Evolutionary conservation across 495 filamentous ascomycete species (phyloP), one percentile per base, ranked within the genome.

Genomic region (Penicillium simplicissimum): DNA sequence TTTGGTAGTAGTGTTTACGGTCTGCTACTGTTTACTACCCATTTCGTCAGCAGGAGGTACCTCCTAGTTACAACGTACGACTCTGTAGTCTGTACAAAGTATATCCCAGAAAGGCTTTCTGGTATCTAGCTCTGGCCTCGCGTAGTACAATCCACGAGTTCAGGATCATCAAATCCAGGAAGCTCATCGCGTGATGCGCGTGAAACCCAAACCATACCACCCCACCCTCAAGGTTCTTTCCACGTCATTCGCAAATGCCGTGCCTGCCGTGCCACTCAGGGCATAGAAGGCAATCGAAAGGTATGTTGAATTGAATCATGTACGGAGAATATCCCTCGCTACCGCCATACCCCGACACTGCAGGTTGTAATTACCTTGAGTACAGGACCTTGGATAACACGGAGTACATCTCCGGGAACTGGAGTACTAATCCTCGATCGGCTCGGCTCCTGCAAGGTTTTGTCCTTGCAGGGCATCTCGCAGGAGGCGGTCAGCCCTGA

Each of bases 401-500:
- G 4, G 2, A 31, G 28, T 45, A 45, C 42, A 23, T 8, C n/a
- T n/a, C n/a, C n/a, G n/a, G n/a, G n/a, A n/a, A n/a, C n/a, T n/a
- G n/a, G n/a, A n/a, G 8, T 42, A 42, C 40, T 25, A 14, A 25
- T 23, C 48, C 23, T 61, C 48, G 49, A 48, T 48, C 49, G 54
- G 53, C 53, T 55, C 54, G 66, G 36, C 35, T 55, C 34, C 66
- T 72, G 71, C 70, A 77, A 71, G 67, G 72, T 69, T 69, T 62
- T 71, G 73, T 72, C 63, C 68, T 66, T 76, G 59, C 68, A 59
- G 63, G 40, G 65, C 53, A 55, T 66, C 71, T 68, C 61, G 55
- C 68, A 71, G 66, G 66, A 68, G 62, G 75, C 75, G 75, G 75
- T 77, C 73, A 74, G 60, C 48, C 45, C 55, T 28, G 25, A 28